A percentile compares a stretch with the other conserved stretches of the same genome.
Evolutionary conservation across 306 rosid genomes (phyloP).

Genomic region (Neltuma alba): DNA sequence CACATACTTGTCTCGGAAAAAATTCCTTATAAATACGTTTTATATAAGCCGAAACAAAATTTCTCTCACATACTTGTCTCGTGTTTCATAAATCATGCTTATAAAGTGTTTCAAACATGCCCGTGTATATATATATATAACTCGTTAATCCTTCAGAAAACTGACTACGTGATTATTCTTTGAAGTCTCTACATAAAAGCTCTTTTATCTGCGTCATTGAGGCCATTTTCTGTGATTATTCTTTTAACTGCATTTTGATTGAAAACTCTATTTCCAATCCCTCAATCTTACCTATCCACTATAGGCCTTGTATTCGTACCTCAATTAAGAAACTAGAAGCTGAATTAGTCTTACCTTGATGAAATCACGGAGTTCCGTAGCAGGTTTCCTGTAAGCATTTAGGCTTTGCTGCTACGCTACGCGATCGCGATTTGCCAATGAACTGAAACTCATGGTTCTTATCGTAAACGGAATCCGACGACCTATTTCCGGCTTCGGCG

Average conservation of each 20-base stretch:
- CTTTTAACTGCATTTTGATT: background rate
- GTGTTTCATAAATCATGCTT: too few relatives aligned
- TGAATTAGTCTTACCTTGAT: background rate
- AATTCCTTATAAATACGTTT: too few relatives aligned
- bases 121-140: too few relatives aligned
- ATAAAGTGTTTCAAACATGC: too few relatives aligned
- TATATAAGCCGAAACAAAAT: too few relatives aligned
- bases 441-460: background rate
- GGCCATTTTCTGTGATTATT: too few relatives aligned
- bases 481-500: background rate
- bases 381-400: background rate
- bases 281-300: background rate
- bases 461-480: background rate
- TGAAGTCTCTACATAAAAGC: too few relatives aligned
- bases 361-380: background rate
- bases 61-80: too few relatives aligned
- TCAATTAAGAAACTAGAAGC: conserved; percentile 2
- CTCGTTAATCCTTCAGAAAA: too few relatives aligned
- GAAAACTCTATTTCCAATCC: background rate
- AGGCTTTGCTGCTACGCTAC: background rate
- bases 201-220: too few relatives aligned
- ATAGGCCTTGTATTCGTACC: background rate
- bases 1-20: too few relatives aligned
- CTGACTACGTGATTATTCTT: too few relatives aligned
- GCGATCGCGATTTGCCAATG: background rate